A percentile compares a stretch with the other conserved stretches of the same genome.
Evolutionary conservation across 2,329 filamentous ascomycete genomes (phyloP).

Genomic region (Calonectria hawksworthii): DNA sequence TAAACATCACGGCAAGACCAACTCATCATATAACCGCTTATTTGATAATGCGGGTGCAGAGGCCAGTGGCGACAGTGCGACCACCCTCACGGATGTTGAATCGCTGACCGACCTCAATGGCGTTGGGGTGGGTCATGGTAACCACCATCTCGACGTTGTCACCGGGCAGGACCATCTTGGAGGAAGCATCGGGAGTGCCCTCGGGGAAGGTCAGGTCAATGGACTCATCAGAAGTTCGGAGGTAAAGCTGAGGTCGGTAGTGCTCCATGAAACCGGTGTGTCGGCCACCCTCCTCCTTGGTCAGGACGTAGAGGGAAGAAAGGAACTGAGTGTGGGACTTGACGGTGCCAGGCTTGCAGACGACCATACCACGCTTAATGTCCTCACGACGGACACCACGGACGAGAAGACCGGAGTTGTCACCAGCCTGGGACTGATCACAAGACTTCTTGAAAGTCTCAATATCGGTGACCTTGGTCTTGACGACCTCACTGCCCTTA

Average conservation of each 20-base stretch:
- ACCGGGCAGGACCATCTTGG: slow-evolving; percentile 95
- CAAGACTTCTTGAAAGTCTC: slow-evolving; percentile 99
- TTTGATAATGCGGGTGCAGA: slow-evolving; percentile 80
- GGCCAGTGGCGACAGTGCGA: slow-evolving; percentile 86
- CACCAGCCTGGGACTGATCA: slow-evolving; percentile 94
- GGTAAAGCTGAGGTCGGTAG: slow-evolving; percentile 97
- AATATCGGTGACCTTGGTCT: slow-evolving; percentile 99
- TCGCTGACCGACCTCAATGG: slow-evolving; percentile 91
- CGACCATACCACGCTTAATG: slow-evolving; percentile 93
- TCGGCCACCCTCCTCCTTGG: slow-evolving; percentile 97
- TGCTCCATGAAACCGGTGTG: slow-evolving; percentile 96
- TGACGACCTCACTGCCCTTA: slow-evolving; percentile 85
- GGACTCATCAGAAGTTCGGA: slow-evolving; percentile 89
- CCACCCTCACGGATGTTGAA: slow-evolving; percentile 99
- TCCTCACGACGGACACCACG: slow-evolving; percentile 98
- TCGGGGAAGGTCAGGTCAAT: slow-evolving; percentile 90
- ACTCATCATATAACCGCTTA: slow-evolving; percentile 53
- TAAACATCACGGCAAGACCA: neutral
- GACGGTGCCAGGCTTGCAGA: slow-evolving; percentile 84
- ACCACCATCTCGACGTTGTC: slow-evolving; percentile 99
- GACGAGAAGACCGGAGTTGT: slow-evolving; percentile 97
- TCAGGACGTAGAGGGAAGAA: slow-evolving; percentile 95
- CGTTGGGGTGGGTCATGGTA: slow-evolving; percentile 86
- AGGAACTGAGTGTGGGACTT: slow-evolving; percentile 94
- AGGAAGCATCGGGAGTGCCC: slow-evolving; percentile 77